Conservation (phyloP, 192 early-diverging fungal genomes). For the Rhizophagus prolifer region DNA sequence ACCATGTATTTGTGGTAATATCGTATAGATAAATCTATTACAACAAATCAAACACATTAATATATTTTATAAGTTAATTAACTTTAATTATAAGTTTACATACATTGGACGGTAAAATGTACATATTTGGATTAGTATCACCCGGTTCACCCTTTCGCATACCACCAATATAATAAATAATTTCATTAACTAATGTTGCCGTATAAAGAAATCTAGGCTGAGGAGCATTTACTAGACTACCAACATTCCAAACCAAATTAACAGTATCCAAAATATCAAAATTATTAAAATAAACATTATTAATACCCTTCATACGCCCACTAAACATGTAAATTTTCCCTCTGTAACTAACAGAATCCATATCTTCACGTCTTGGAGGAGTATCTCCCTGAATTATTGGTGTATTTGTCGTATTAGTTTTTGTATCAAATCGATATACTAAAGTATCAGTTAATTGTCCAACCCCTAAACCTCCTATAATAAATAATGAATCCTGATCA, state of each 20-base stretch:
- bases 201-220: neutral
- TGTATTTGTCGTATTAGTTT: neutral
- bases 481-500: neutral
- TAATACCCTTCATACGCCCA: too few relatives aligned
- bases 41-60: too few relatives aligned
- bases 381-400: neutral
- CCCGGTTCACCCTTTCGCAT: too few relatives aligned
- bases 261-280: neutral
- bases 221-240: neutral
- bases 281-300: neutral
- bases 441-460: too few relatives aligned
- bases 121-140: too few relatives aligned
- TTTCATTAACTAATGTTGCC: neutral
- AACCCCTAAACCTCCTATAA: too few relatives aligned
- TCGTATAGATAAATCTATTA: too few relatives aligned
- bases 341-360: neutral
- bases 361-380: neutral
- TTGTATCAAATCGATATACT: neutral
- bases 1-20: neutral
- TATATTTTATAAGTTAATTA: too few relatives aligned
- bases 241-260: neutral
- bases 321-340: neutral
- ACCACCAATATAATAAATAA: neutral
- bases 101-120: too few relatives aligned
- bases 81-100: too few relatives aligned